phyloP scores from a whole-genome alignment of 164 flowering plant genomes.

The Aristolochia contorta region DNA sequence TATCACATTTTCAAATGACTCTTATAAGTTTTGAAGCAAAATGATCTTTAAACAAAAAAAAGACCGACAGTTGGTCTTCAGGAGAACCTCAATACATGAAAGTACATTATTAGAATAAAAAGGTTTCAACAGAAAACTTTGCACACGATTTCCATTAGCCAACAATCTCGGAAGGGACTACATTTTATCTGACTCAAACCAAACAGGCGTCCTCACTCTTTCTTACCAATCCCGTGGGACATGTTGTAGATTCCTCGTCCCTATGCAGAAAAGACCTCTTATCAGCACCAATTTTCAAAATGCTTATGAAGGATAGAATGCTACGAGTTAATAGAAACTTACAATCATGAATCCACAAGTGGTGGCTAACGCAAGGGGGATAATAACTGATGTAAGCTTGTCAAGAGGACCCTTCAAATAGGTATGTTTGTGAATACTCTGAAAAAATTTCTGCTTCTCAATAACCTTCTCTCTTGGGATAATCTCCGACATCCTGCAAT shows the following conservation, averaged over 20 bases:
- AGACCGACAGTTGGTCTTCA: no score
- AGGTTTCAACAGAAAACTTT: background rate
- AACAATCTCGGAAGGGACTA: background rate
- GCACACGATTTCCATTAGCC: background rate
- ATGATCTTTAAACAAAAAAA: no score
- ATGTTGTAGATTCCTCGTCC: conserved; percentile 74
- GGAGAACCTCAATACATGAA: no score
- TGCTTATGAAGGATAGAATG: background rate
- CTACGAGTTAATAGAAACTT: conserved; percentile 17
- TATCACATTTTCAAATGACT: no score
- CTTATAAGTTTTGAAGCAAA: no score
- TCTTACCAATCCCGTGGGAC: conserved; percentile 83
- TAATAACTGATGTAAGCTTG: conserved; percentile 67
- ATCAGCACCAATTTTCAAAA: background rate
- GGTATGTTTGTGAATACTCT: conserved; percentile 51
- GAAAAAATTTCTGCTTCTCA: conserved; percentile 55
- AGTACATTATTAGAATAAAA: background rate
- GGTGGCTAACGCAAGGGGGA: conserved; percentile 54
- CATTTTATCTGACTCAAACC: background rate
- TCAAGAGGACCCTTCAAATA: conserved; percentile 59
- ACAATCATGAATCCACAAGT: conserved; percentile 38
- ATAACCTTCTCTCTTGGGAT: conserved; percentile 49
- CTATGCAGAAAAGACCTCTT: conserved; percentile 20
- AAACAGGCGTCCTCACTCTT: conserved; percentile 33
- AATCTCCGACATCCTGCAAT: conserved; percentile 17